phyloP scores from a whole-genome alignment of 805 yeast genomes.

The Tetrapisispora taiwanensis region DNA sequence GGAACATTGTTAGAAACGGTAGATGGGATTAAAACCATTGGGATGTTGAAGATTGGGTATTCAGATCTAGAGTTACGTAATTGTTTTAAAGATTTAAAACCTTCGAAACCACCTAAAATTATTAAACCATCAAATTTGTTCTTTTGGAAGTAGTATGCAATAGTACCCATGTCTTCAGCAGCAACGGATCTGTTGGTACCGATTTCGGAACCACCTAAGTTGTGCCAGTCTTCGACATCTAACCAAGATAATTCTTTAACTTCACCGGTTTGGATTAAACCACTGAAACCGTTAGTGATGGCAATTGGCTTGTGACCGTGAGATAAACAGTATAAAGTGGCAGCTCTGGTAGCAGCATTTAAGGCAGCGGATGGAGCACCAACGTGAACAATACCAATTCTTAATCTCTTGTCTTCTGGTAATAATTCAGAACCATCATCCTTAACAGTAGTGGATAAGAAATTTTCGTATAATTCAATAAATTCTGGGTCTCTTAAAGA shows the following conservation, averaged over 20 bases:
- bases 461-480: constrained; percentile 67
- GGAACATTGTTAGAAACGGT: constrained; percentile 97
- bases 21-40: constrained; percentile 88
- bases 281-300: constrained; percentile 87
- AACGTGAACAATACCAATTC: constrained; percentile 77
- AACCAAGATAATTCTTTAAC: constrained; percentile 69
- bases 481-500: constrained; percentile 79
- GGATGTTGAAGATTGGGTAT: constrained; percentile 89
- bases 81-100: constrained; percentile 77
- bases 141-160: constrained; percentile 89
- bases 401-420: constrained; percentile 53
- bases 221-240: constrained; percentile 81
- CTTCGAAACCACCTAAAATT: constrained; percentile 94
- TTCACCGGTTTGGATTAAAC: constrained; percentile 82
- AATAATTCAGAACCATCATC: constrained; percentile 53
- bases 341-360: constrained; percentile 88
- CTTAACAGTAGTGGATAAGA: constrained; percentile 55
- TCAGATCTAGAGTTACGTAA: constrained; percentile 62
- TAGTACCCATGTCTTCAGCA: constrained; percentile 72
- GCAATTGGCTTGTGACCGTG: constrained; percentile 88
- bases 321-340: constrained; percentile 77
- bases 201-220: constrained; percentile 88
- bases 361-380: constrained; percentile 98
- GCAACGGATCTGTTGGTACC: constrained; percentile 93
- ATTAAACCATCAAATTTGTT: constrained; percentile 79